Percentiles rank a stretch among this genome's conserved stretches.
Conservation (phyloP, 2,329 filamentous ascomycete species). For the Ophidiomyces ophidiicola region DNA sequence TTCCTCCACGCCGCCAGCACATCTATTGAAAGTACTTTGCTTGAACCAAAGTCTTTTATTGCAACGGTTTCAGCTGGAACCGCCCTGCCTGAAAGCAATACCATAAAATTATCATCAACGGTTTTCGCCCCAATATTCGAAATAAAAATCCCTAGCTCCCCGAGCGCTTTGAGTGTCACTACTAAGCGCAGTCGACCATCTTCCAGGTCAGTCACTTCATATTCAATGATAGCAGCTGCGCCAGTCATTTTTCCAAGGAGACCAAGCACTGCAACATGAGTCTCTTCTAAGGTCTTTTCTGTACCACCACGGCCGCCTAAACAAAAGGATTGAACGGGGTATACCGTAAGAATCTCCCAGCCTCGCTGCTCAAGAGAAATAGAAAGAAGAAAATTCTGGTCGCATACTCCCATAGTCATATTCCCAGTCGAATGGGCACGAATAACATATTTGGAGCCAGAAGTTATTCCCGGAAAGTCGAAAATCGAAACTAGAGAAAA, state of each 20-base stretch:
- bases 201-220: constrained; percentile 45
- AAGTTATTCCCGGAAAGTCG: constrained; percentile 59
- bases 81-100: constrained; percentile 58
- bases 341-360: constrained; percentile 72
- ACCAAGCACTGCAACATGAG: constrained; percentile 56
- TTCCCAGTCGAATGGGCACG: constrained; percentile 57
- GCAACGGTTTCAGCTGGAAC: constrained; percentile 55
- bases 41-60: constrained; percentile 8
- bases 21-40: constrained; percentile 63
- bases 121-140: constrained; percentile 52
- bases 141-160: constrained; percentile 59
- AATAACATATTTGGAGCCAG: constrained; percentile 52
- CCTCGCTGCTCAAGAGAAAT: constrained; percentile 52
- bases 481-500: constrained; percentile 58
- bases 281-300: constrained; percentile 29
- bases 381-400: constrained; percentile 41
- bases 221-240: constrained; percentile 59
- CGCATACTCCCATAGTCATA: constrained; percentile 35
- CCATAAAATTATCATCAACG: constrained; percentile 56
- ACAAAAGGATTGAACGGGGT: constrained; percentile 49
- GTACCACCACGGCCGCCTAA: constrained; percentile 24
- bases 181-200: constrained; percentile 53
- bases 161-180: constrained; percentile 66
- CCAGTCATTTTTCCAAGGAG: constrained; percentile 83
- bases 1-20: constrained; percentile 64